Evolutionary conservation across 2,329 filamentous ascomycete species (phyloP), one percentile per base, ranked within the genome.

Genomic region (Colletotrichum tropicicola): DNA sequence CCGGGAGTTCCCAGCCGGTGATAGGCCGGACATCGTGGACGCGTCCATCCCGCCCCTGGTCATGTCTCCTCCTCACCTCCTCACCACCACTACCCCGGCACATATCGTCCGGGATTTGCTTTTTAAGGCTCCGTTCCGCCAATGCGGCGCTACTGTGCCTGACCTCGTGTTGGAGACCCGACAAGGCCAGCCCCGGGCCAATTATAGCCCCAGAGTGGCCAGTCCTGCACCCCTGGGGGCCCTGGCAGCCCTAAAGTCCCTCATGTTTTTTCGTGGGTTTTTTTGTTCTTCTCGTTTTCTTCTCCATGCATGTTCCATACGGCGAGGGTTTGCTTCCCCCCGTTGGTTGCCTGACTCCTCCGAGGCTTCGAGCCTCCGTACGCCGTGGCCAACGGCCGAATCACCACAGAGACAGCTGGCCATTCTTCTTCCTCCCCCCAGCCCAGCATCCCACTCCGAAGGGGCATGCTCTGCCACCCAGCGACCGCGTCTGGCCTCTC

Each of bases 61-160:
- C n/a, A n/a, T n/a, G n/a, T n/a, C n/a, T 49, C 27, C 45, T 45
- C 19, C 37, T 35, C 27, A 35, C 27, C 25, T 21, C 19, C 21
- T n/a, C 21, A 27, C 43, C 23, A 35, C 10, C 19, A 12, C 32
- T 17, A 15, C 19, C 43, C 32, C 32, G 49, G 27, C 28, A 65
- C 25, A 28, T 17, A 5, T 28, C 21, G 45, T 17, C 60, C 49
- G 44, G 61, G 57, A 48, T 65, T 49, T 61, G 45, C 32, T 45
- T 49, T 54, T 48, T 35, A 17, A 27, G 28, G 35, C 49, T 47
- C 61, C 41, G 39, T 53, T 37, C 60, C 35, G 57, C 57, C 57
- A 65, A 61, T 62, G 57, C 57, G 43, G 43, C 57, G 57, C 62
- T 65, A 65, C 62, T 65, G 57, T 65, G 44, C 44, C 57, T 25